Percentiles rank a stretch among this genome's conserved stretches.
Conservation (phyloP, 2,329 filamentous ascomycete species). For the Diaporthe velutina region DNA sequence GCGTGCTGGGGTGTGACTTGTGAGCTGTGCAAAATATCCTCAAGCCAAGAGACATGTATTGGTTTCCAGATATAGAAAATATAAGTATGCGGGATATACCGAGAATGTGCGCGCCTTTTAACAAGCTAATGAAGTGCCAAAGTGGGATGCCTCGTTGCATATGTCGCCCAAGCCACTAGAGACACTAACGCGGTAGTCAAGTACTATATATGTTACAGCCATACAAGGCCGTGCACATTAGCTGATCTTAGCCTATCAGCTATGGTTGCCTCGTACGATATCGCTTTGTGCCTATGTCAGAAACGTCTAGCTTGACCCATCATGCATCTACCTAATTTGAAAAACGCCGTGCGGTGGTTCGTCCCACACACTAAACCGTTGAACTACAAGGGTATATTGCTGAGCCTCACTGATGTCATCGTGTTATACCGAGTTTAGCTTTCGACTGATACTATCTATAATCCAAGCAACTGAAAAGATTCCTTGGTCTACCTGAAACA, state of each 20-base stretch:
- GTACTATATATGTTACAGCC: neutral
- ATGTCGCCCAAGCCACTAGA: neutral
- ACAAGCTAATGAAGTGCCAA: neutral
- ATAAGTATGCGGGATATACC: neutral
- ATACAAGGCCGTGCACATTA: neutral
- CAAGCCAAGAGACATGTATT: neutral
- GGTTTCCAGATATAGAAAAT: neutral
- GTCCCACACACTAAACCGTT: no score
- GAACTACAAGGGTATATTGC: no score
- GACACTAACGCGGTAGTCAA: neutral
- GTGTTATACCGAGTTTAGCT: no score
- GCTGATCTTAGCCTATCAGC: neutral
- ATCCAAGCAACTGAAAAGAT: no score
- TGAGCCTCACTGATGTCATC: no score
- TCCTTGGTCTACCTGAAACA: no score
- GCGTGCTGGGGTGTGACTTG: slow-evolving; percentile 4
- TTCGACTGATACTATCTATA: no score
- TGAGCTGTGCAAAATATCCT: neutral
- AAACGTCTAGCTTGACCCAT: neutral
- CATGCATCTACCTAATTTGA: no score
- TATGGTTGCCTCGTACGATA: neutral
- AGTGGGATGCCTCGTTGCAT: neutral
- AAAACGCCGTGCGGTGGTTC: no score
- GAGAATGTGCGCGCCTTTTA: neutral
- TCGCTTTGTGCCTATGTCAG: neutral